Evolutionary conservation across 768 basidiomycete genomes (phyloP).

Genomic region (Hygrophorus pudorinus): DNA sequence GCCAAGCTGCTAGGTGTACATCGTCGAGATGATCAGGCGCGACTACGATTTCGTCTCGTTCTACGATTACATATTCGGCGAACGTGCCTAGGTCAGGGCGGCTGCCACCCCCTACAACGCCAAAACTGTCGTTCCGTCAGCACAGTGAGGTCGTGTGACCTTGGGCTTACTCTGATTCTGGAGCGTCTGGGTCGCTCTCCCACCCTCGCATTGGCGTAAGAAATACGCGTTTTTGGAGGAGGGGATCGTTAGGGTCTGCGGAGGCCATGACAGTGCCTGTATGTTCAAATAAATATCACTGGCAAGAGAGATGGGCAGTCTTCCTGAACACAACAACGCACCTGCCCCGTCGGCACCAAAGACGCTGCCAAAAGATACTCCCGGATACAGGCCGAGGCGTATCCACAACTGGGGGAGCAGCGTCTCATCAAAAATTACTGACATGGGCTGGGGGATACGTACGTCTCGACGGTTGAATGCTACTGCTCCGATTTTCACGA

Average conservation of each 20-base stretch:
- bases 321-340: slow-evolving; percentile 13
- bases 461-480: slow-evolving; percentile 78
- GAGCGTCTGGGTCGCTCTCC: slow-evolving; percentile 52
- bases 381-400: slow-evolving; percentile 56
- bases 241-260: slow-evolving; percentile 38
- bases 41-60: slow-evolving; percentile 53
- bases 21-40: slow-evolving; percentile 62
- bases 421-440: background rate
- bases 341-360: slow-evolving; percentile 73
- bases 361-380: slow-evolving; percentile 45
- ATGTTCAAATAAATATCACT: too few species aligned
- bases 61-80: slow-evolving; percentile 65
- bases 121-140: slow-evolving; percentile 32
- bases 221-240: slow-evolving; percentile 60
- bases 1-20: slow-evolving; percentile 67
- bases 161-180: slow-evolving; percentile 37
- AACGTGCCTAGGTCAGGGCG: slow-evolving; percentile 60
- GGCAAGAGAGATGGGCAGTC: background rate
- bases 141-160: slow-evolving; percentile 26
- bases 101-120: slow-evolving; percentile 52
- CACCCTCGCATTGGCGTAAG: slow-evolving; percentile 73
- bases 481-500: slow-evolving; percentile 59
- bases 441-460: slow-evolving; percentile 3
- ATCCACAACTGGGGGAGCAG: slow-evolving; percentile 55
- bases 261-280: slow-evolving; percentile 58